Conservation (phyloP, 352 stramenopile genomes). For the Pythium aphanidermatum region DNA sequence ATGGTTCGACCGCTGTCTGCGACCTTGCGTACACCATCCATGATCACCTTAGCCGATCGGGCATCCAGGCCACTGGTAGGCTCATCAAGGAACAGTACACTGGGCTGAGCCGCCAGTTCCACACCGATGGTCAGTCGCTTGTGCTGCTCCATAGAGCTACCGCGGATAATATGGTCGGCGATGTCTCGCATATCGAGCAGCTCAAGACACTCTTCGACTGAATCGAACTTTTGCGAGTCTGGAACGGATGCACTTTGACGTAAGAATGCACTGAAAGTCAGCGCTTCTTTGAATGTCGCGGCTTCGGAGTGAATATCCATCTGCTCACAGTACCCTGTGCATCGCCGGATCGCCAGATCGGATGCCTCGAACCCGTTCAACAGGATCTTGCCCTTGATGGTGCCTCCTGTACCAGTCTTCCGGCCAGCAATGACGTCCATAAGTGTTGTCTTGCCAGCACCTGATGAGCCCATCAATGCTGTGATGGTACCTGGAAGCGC, state of each 20-base stretch:
- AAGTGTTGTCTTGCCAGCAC: conserved; percentile 91
- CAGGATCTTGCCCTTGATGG: conserved; percentile 61
- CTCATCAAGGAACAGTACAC: conserved; percentile 88
- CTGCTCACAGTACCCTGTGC: conserved; percentile 74
- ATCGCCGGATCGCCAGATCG: conserved; percentile 46
- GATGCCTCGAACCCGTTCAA: conserved; percentile 47
- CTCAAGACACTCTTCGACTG: conserved; percentile 50
- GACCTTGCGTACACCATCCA: conserved; percentile 86
- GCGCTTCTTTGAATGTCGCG: conserved; percentile 87
- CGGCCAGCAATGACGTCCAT: conserved; percentile 93
- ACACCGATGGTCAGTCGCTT: conserved; percentile 85
- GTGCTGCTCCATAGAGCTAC: conserved; percentile 49
- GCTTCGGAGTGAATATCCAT: conserved; percentile 90
- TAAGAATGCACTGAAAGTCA: conserved; percentile 91
- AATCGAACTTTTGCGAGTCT: conserved; percentile 38
- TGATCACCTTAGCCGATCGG: conserved; percentile 79
- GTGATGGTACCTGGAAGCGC: conserved; percentile 52
- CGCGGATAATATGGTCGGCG: conserved; percentile 54
- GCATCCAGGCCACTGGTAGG: conserved; percentile 89
- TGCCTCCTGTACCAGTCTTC: conserved; percentile 74
- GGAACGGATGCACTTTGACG: conserved; percentile 39
- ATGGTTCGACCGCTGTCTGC: conserved; percentile 70
- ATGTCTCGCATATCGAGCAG: conserved; percentile 50
- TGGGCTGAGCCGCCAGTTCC: conserved; percentile 85
- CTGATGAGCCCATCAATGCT: conserved; percentile 65